A percentile compares a stretch with the other conserved stretches of the same genome.
Conservation (phyloP, 2,329 filamentous ascomycete species). For the Bipolaris victoriae region DNA sequence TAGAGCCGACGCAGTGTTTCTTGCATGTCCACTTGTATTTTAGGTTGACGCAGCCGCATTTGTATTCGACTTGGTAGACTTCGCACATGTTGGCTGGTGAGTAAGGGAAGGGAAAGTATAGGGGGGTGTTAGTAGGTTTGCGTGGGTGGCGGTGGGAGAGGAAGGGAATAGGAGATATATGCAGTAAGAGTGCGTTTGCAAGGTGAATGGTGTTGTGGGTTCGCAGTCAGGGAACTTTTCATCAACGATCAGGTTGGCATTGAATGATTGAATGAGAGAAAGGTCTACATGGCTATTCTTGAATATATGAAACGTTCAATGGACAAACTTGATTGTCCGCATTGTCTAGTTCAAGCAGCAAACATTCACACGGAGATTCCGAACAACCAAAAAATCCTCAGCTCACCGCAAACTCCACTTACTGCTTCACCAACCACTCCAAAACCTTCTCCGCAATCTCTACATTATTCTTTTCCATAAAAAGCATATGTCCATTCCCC, state of each 20-base stretch:
- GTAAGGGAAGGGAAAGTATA: not conserved
- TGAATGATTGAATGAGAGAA: not conserved
- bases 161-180: not conserved
- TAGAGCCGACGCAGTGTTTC: not conserved
- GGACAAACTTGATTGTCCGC: no score
- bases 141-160: not conserved
- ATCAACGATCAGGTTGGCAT: no score
- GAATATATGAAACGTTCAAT: no score
- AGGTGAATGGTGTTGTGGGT: not conserved
- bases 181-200: not conserved
- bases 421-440: slow-evolving; percentile 2
- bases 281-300: no score
- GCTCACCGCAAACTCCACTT: not conserved
- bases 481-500: slow-evolving; percentile 54
- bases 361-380: no score
- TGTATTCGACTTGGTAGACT: not conserved
- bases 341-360: no score
- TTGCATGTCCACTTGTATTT: not conserved
- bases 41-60: not conserved
- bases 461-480: slow-evolving; percentile 44
- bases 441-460: slow-evolving; percentile 11
- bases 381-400: no score
- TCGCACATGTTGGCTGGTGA: not conserved
- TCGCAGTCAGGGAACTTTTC: not conserved
- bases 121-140: not conserved